A percentile compares a stretch with the other conserved stretches of the same genome.
Conservation (phyloP, 208 protist species). For the Crithidia mellificae region DNA sequence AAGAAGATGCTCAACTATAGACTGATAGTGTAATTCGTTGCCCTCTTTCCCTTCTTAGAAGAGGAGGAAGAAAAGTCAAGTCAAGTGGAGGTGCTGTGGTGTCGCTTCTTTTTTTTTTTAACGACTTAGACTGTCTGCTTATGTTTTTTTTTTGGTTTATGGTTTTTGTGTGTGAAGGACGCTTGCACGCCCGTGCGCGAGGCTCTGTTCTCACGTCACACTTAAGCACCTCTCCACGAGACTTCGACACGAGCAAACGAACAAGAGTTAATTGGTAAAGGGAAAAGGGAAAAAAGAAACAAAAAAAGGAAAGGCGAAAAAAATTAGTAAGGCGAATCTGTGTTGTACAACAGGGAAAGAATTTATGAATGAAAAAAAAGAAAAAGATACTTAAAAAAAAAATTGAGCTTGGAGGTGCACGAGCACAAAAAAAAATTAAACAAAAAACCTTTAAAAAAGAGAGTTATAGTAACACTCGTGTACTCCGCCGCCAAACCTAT, state of each 20-base stretch:
- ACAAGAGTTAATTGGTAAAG: conserved; percentile 4
- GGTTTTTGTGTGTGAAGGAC: not conserved
- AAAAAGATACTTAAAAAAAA: conserved; percentile 11
- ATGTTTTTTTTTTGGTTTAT: conserved; percentile 1
- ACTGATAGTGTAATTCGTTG: not conserved
- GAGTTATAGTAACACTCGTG: not conserved
- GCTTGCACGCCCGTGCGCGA: not conserved
- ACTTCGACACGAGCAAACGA: conserved; percentile 4
- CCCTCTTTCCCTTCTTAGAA: too few relatives aligned
- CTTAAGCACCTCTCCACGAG: not conserved
- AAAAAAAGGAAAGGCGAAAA: conserved; percentile 20
- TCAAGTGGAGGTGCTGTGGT: not conserved
- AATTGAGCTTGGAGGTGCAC: not conserved
- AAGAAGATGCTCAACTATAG: not conserved
- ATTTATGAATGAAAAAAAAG: conserved; percentile 1
- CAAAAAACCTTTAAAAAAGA: conserved; percentile 5
- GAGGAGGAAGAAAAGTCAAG: not conserved
- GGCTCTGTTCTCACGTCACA: conserved; percentile 8
- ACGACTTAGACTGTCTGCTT: not conserved
- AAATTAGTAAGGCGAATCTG: too few relatives aligned
- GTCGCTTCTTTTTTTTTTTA: not conserved
- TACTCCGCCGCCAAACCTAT: not conserved
- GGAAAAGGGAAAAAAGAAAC: not conserved
- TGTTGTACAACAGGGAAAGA: too few relatives aligned
- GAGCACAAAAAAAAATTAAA: conserved; percentile 9